Evolutionary conservation across 108 stramenopile species (phyloP).

Genomic region (Nitzschia sp.): DNA sequence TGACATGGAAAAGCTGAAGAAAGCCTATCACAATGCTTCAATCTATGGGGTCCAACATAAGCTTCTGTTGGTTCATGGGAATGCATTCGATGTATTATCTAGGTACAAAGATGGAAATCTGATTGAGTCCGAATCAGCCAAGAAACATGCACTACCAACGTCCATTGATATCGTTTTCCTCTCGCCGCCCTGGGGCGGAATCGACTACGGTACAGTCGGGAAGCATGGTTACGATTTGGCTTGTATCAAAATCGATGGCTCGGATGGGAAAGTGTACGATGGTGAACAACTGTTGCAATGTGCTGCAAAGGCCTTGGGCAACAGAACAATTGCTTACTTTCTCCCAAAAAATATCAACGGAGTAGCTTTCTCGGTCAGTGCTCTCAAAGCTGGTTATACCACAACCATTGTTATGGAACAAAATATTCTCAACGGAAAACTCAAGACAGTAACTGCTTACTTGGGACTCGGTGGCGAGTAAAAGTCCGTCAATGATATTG

Average conservation of each 20-base stretch:
- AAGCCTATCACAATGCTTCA: conserved; percentile 71
- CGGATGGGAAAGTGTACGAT: conserved; percentile 19
- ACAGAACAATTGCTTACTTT: conserved; percentile 52
- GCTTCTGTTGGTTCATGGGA: conserved; percentile 66
- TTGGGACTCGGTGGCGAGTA: conserved; percentile 31
- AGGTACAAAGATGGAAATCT: conserved; percentile 32
- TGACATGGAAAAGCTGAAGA: conserved; percentile 53
- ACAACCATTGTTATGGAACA: conserved; percentile 71
- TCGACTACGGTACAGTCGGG: conserved; percentile 58
- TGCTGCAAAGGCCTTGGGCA: conserved; percentile 44
- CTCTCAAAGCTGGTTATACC: conserved; percentile 43
- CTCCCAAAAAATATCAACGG: conserved; percentile 77
- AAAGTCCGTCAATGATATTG: neutral
- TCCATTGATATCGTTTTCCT: conserved; percentile 69
- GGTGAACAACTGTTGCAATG: conserved; percentile 49
- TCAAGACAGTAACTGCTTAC: conserved; percentile 81
- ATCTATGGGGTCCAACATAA: conserved; percentile 61
- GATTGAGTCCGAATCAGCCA: neutral
- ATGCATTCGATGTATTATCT: conserved; percentile 55
- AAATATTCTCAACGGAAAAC: conserved; percentile 73
- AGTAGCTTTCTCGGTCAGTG: conserved; percentile 42
- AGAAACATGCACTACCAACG: conserved; percentile 42
- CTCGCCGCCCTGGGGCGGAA: conserved; percentile 87
- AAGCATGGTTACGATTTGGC: conserved; percentile 37
- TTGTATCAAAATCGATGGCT: conserved; percentile 18